Base-by-base conservation (phyloP, 352 stramenopile species). In the Globisporangium emineosum region DNA sequence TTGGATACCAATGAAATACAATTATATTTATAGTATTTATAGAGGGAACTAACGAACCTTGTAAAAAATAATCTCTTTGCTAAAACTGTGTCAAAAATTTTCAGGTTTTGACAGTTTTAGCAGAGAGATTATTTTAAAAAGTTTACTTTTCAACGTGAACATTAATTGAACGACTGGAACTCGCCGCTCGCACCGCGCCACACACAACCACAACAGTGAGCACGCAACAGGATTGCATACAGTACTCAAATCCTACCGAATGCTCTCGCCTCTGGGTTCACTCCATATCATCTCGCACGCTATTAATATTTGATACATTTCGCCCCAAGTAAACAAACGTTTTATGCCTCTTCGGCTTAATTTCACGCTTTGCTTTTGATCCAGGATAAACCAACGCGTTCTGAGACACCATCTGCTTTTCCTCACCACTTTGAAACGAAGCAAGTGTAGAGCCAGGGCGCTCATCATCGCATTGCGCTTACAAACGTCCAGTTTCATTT, bases 401-500 rank as follows among this genome's bases (percentile, higher is more conserved):
- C 57, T 53, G 37, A 53, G 29, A 1, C 9, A 15, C 57, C 57
- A 62, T 40, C 57, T 62, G 57, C 2, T 27, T 62, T 19, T 62
- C 40, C 19, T 19, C 29, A 30, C 12, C 54, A 47, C 23, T 59
- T 23, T 37, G n/a, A n/a, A n/a, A 25, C 15, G 21, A 56, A 56
- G 30, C 7, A 1, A 15, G 29, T 56, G 8, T 27, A 56, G 12
- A 56, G 17, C 19, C 15, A 56, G 50, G 13, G 12, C 19, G 2
- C 8, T 49, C 13, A 23, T 49, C 13, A 23, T 33, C 49, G 13
- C 23, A 55, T 3, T 23, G 15, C 5, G n/a, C 7, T 47, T 29
- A 59, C 40, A 57, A 32, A 58, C 52, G 54, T 60, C 29, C 51
- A 57, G 51, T 57, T 52, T 32, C 47, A 7, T 47, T 47, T 47